Base-by-base conservation (phyloP, 441 rosid genomes). In the Pelargonium cotyledonis region DNA sequence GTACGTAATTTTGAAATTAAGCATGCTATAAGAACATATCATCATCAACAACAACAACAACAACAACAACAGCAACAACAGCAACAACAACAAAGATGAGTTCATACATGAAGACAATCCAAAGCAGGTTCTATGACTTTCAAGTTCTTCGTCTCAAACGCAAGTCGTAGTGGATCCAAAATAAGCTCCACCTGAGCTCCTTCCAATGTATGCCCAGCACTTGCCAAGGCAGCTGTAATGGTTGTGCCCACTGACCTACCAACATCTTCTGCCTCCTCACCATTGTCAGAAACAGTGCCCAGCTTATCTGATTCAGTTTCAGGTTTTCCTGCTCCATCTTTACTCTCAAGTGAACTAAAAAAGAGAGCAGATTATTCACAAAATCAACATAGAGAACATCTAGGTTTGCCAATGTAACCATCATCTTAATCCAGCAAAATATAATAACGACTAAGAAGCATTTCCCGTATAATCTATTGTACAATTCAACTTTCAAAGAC, bases 31-130 rank as follows among this genome's bases (percentile, higher is more conserved):
- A 72, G 43, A 55, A 31, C 55, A 51, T 35, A 69, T 41, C 41
- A 68, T n/a, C n/a, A n/a, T n/a, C n/a, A n/a, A n/a, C n/a, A n/a
- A n/a, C n/a, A n/a, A n/a, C n/a, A n/a, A n/a, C n/a, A n/a, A n/a
- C n/a, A n/a, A n/a, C n/a, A n/a, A n/a, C n/a, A n/a, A n/a, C n/a
- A n/a, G n/a, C n/a, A n/a, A n/a, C n/a, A n/a, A n/a, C n/a, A n/a
- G n/a, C n/a, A n/a, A n/a, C n/a, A n/a, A 2, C n/a, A 67, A 38
- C 55, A 70, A 76, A 31, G 4, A 31, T 69, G 58, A 70, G 18
- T 58, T 19, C 93, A 61, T 89, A 95, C 99, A 88, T 95, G 99
- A 79, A 92, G 95, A 83, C 98, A 95, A 83, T 95, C 99, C 89
- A 95, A 83, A 68, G 99, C 98, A 81, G 95, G 88, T 80, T 95